Evolutionary conservation across 2,329 filamentous ascomycete species (phyloP).

Genomic region (Zasmidium cellare): DNA sequence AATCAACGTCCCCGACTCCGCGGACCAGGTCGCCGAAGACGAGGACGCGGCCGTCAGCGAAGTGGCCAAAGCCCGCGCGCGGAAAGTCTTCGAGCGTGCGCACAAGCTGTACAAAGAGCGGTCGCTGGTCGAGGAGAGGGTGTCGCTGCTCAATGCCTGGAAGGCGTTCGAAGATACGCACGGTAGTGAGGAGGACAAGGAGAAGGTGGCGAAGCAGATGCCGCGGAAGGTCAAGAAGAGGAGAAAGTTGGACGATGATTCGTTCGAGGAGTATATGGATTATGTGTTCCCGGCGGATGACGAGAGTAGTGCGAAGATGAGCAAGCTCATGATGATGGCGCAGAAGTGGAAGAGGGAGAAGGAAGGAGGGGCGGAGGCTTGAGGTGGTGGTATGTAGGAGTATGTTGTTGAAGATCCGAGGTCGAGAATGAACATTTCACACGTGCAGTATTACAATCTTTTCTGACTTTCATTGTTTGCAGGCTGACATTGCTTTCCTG

Average conservation of each 20-base stretch:
- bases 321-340: slow-evolving; percentile 80
- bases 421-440: neutral
- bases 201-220: slow-evolving; percentile 89
- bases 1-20: slow-evolving; percentile 82
- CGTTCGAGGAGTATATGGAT: slow-evolving; percentile 94
- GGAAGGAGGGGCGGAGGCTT: slow-evolving; percentile 15
- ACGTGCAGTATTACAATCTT: neutral
- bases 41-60: slow-evolving; percentile 68
- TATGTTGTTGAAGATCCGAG: neutral
- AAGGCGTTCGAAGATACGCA: slow-evolving; percentile 87
- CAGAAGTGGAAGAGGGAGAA: slow-evolving; percentile 79
- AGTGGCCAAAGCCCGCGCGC: slow-evolving; percentile 77
- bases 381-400: neutral
- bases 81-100: slow-evolving; percentile 80
- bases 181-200: slow-evolving; percentile 71
- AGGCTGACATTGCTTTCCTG: neutral
- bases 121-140: slow-evolving; percentile 91
- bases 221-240: slow-evolving; percentile 89
- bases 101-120: slow-evolving; percentile 85
- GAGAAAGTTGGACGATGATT: slow-evolving; percentile 86
- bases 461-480: neutral
- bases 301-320: slow-evolving; percentile 68
- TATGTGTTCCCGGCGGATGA: slow-evolving; percentile 97
- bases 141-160: slow-evolving; percentile 88
- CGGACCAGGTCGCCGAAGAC: slow-evolving; percentile 60